Base-by-base conservation (phyloP, 805 yeast species). In the Saturnispora saitoi region DNA sequence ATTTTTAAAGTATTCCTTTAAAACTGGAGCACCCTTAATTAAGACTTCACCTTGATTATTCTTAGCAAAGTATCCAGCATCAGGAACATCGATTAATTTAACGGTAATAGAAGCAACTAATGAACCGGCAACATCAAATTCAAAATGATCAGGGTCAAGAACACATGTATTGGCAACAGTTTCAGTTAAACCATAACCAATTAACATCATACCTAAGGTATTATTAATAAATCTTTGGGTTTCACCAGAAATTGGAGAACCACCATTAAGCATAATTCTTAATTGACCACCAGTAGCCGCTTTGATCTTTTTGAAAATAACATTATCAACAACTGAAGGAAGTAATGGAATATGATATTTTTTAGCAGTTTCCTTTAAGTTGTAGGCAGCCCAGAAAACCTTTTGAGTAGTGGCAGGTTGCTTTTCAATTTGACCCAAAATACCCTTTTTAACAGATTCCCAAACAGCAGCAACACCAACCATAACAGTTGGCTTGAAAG, bases 381-480 rank as follows among this genome's bases (percentile, higher is more conserved):
- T 75, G 69, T 71, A 88, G 9, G 95, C 91, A 28, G 79, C 73
- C 98, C 99, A 93, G 65, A 93, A 93, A 41, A 91, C 61, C 64
- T 78, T 85, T 69, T 88, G 95, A 30, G 77, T 74, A 22, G 81
- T 57, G 14, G 78, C 58, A 15, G 95, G 84, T 59, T 74, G 73
- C 59, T 79, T 76, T 56, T 73, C 71, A 56, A 93, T 77, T 70
- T 90, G 89, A 48, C 77, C 77, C 50, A 87, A 52, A 51, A 93
- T 84, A 51, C 99, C 99, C 73, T 93, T 93, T 67, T 90, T 84
- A 52, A 93, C 87, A 34, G 84, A 76, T 72, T 93, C 99, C 95
- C 96, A 93, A 47, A 93, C 97, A 4, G 98, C 96, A 15, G 97
- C 97, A 49, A 93, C 99, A 67, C 96, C 99, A 55, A 89, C 96